Evolutionary conservation across 2,329 filamentous ascomycete species (phyloP).

Genomic region (Thermothelomyces thermophilus): DNA sequence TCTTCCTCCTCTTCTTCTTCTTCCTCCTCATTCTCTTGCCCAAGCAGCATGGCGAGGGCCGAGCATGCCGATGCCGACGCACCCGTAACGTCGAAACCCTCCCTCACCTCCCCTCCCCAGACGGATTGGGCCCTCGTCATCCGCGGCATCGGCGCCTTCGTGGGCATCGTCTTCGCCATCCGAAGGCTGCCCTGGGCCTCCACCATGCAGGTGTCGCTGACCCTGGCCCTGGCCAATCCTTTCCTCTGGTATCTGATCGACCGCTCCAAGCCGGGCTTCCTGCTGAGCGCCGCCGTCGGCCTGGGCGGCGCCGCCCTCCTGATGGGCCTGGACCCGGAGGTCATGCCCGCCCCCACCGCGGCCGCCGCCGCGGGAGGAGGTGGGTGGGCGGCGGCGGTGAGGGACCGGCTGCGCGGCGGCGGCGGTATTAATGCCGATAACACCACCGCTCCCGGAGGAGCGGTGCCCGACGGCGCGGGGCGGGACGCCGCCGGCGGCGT

Average conservation of each 20-base stretch:
- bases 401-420: neutral
- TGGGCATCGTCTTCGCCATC: constrained; percentile 62
- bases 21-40: no score
- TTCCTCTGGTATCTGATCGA: constrained; percentile 96
- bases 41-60: neutral
- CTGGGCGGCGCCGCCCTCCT: constrained; percentile 67
- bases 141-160: constrained; percentile 53
- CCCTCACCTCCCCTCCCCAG: constrained; percentile 14
- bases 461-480: neutral
- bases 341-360: constrained; percentile 46
- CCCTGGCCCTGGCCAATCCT: constrained; percentile 84
- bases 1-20: neutral
- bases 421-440: neutral
- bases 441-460: neutral
- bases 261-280: constrained; percentile 75
- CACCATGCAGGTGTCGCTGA: constrained; percentile 85
- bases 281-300: constrained; percentile 69
- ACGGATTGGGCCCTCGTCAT: constrained; percentile 67
- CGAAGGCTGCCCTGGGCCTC: constrained; percentile 90
- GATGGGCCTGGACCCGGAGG: constrained; percentile 69
- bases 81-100: constrained; percentile 17
- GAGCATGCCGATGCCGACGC: constrained; percentile 15
- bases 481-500: neutral
- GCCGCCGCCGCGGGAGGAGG: constrained; percentile 12
- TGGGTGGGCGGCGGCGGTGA: constrained; percentile 26